Conservation (phyloP, 768 basidiomycete genomes). For the Rhizopogon roseolus region DNA sequence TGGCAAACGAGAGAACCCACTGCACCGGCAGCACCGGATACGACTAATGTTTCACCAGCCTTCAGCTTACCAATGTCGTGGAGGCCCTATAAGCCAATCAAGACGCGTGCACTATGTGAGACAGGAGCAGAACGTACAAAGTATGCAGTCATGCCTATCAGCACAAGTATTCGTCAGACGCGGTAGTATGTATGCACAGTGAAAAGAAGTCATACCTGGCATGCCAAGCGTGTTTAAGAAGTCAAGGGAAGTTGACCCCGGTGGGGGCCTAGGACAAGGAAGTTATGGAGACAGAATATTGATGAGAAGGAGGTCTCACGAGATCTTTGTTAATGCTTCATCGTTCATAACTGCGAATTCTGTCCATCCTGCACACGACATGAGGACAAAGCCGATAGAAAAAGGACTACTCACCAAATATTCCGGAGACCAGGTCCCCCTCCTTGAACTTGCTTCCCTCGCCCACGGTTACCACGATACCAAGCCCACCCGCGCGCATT, state of each 20-base stretch:
- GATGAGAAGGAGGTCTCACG: slow-evolving; percentile 36
- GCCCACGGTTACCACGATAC: slow-evolving; percentile 58
- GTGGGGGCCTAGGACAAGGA: slow-evolving; percentile 38
- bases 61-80: slow-evolving; percentile 77
- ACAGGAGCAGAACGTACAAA: slow-evolving; percentile 47
- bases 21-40: slow-evolving; percentile 89
- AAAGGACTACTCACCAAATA: slow-evolving; percentile 39
- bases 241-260: slow-evolving; percentile 66
- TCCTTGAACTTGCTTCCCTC: slow-evolving; percentile 46
- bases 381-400: not conserved
- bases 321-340: slow-evolving; percentile 43
- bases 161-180: not conserved
- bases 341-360: slow-evolving; percentile 67
- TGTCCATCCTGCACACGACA: slow-evolving; percentile 55
- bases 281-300: not conserved
- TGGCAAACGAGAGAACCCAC: slow-evolving; percentile 85
- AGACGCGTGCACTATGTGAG: slow-evolving; percentile 3
- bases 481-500: slow-evolving; percentile 72
- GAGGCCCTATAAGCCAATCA: slow-evolving; percentile 53
- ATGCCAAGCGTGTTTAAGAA: slow-evolving; percentile 76
- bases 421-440: slow-evolving; percentile 68
- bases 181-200: not conserved
- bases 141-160: slow-evolving; percentile 79
- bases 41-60: slow-evolving; percentile 79
- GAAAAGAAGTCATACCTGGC: slow-evolving; percentile 44